A percentile compares a stretch with the other conserved stretches of the same genome.
These are phyloP conservation scores for Herpetospermum pedunculosum DNA, from an alignment of 306 rosid species.

Conservation along the genomic window DNA sequence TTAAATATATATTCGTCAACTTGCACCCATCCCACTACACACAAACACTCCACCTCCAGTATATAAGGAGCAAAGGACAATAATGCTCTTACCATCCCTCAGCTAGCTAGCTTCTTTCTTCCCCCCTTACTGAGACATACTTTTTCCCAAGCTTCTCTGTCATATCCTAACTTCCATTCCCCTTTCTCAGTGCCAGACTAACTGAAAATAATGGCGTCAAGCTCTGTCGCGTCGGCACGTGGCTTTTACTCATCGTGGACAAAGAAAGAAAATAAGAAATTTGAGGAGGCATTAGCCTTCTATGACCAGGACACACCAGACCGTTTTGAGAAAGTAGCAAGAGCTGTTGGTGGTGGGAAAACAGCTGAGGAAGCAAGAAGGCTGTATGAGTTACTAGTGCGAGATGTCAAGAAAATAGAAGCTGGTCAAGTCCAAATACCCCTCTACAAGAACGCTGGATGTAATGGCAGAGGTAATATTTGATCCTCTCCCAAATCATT, in stretches of 20 bases:
- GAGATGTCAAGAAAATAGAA: constrained; percentile 64
- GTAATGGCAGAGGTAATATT: constrained; percentile 21
- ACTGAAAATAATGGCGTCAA: constrained; percentile 25
- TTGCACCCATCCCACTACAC: constrained; percentile 26
- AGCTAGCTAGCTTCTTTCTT: constrained; percentile 15
- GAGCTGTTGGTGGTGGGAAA: constrained; percentile 80
- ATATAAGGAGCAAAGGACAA: constrained; percentile 35
- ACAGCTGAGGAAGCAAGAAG: constrained; percentile 56
- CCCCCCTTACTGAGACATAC: neutral
- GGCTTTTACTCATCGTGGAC: constrained; percentile 45
- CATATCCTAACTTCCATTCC: neutral
- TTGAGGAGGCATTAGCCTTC: constrained; percentile 84
- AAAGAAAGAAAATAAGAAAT: constrained; percentile 56
- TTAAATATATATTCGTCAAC: constrained; percentile 31
- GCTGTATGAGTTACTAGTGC: constrained; percentile 67
- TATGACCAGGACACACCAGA: constrained; percentile 74
- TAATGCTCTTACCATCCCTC: constrained; percentile 14
- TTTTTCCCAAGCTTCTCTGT: neutral
- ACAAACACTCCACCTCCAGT: constrained; percentile 18
- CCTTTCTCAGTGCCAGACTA: neutral
- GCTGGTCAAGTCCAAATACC: constrained; percentile 62
- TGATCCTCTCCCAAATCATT: neutral
- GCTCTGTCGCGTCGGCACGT: constrained; percentile 18
- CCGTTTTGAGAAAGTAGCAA: constrained; percentile 79
- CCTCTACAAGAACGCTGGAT: constrained; percentile 29